Percentiles rank a stretch among this genome's conserved stretches.
These are phyloP conservation scores for Crucihimalaya himalaica DNA, from an alignment of 345 rosid species.

Conservation along the genomic window DNA sequence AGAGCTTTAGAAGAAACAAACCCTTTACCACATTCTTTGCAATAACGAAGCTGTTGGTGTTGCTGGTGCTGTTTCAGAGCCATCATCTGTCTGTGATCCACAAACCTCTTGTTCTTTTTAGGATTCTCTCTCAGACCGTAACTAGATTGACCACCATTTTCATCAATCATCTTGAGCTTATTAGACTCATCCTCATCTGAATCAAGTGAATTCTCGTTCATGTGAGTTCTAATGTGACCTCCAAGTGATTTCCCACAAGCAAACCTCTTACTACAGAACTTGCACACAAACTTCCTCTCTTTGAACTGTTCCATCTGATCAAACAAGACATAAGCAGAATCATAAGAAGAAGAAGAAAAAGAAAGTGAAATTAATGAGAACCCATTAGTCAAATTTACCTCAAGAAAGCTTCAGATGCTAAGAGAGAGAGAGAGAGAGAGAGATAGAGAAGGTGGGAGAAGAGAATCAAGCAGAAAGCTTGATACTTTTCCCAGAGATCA, in stretches of 20 bases:
- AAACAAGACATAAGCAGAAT: slow-evolving; percentile 19
- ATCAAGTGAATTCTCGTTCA: slow-evolving; percentile 47
- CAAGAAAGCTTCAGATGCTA: slow-evolving; percentile 9
- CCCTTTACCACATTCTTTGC: slow-evolving; percentile 89
- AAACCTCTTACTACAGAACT: slow-evolving; percentile 70
- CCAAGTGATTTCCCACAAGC: slow-evolving; percentile 88
- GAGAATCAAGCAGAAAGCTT: slow-evolving; percentile 42
- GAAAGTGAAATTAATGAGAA: slow-evolving; percentile 1
- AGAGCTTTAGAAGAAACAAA: slow-evolving; percentile 83
- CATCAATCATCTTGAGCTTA: slow-evolving; percentile 44
- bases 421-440: not conserved
- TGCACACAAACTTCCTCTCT: slow-evolving; percentile 70
- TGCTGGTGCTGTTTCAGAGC: slow-evolving; percentile 29
- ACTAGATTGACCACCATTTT: slow-evolving; percentile 56
- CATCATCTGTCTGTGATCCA: slow-evolving; percentile 46
- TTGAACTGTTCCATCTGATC: slow-evolving; percentile 57
- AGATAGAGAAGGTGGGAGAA: not conserved
- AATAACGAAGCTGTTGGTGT: slow-evolving; percentile 44
- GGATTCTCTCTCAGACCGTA: slow-evolving; percentile 73
- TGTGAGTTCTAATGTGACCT: slow-evolving; percentile 88
- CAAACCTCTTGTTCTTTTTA: slow-evolving; percentile 58
- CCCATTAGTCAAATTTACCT: slow-evolving; percentile 23
- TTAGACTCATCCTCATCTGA: slow-evolving; percentile 45
- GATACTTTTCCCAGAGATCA: slow-evolving; percentile 30
- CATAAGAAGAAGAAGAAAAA: not conserved